Evolutionary conservation across 768 basidiomycete species (phyloP), one percentile per base, ranked within the genome.

Genomic region (Auriscalpium orientale): DNA sequence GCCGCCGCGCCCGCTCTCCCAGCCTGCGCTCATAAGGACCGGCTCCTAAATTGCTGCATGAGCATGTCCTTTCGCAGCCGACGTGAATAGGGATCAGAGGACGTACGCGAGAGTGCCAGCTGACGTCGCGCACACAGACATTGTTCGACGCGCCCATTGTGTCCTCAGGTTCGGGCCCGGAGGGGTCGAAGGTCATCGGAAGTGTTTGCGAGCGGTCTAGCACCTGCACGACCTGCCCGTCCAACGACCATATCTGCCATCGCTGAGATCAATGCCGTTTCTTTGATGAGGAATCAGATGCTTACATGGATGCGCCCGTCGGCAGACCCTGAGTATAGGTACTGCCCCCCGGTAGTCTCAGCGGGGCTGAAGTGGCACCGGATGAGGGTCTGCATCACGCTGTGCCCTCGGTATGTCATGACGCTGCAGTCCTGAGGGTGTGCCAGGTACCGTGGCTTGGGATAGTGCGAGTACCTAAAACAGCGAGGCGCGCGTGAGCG

Each of bases 301-400:
- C 82, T 49, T 59, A 92, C 91, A 68, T 95, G 94, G 53, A 95
- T 82, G 58, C 70, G 79, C 11, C 92, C 91, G 65, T 97, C 91
- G 8, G 85, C 79, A 16, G 91, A 90, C 22, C 95, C 95, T 20
- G 93, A 95, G 70, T 98, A 98, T 45, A 99, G 81, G 71, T 98
- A 99, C 62, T 89, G 89, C 56, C 82, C 79, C 9, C 94, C 93
- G 8, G 97, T 99, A 5, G 92, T 93, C 68, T 93, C 89, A 5
- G 77, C 76, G 20, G 97, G 97, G 62, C 92, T 95, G 72, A 98
- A 99, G 72, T 98, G 88, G 67, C 95, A 98, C 54, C 97, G 80
- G 62, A 99, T 97, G 55, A 99, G 81, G 0, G 97, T 99, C 45
- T 87, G 80, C 45, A 95, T 71, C 21, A 98, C 92, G 11, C 83